phyloP scores from a whole-genome alignment of 2,329 filamentous ascomycete genomes.

The Fusarium sp. region DNA sequence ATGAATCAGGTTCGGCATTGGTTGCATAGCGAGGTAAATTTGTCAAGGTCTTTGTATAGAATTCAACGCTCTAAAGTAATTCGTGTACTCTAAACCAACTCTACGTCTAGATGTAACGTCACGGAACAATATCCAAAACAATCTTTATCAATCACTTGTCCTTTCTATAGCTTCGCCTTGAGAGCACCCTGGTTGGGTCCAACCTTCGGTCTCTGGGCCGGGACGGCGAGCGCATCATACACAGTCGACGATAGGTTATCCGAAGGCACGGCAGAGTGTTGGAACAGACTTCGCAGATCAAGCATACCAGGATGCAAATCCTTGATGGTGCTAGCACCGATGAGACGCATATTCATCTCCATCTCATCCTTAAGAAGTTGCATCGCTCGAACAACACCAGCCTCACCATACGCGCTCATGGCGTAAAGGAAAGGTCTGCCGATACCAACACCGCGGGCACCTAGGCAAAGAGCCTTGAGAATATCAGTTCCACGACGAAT shows the following conservation, averaged over 20 bases:
- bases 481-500: constrained; percentile 93
- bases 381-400: constrained; percentile 93
- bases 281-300: constrained; percentile 77
- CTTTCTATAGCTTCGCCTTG: constrained; percentile 62
- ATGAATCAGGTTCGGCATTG: constrained; percentile 2
- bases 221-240: constrained; percentile 68
- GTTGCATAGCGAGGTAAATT: constrained; percentile 30
- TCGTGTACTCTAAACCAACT: constrained; percentile 35
- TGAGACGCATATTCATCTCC: constrained; percentile 98
- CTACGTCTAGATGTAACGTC: constrained; percentile 32
- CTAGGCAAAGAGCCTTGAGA: constrained; percentile 92
- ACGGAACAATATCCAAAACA: constrained; percentile 8
- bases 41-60: constrained; percentile 14
- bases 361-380: constrained; percentile 94
- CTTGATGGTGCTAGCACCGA: constrained; percentile 80
- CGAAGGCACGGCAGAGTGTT: constrained; percentile 63
- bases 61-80: constrained; percentile 23
- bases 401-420: constrained; percentile 90
- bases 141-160: not conserved
- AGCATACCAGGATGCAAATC: constrained; percentile 86
- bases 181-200: constrained; percentile 17
- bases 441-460: constrained; percentile 92
- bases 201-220: constrained; percentile 63
- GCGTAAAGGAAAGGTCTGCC: constrained; percentile 95
- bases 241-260: constrained; percentile 64